A percentile compares a stretch with the other conserved stretches of the same genome.
These are phyloP conservation scores for Halenospora varia DNA, from an alignment of 495 filamentous ascomycete genomes.

Conservation along the genomic window DNA sequence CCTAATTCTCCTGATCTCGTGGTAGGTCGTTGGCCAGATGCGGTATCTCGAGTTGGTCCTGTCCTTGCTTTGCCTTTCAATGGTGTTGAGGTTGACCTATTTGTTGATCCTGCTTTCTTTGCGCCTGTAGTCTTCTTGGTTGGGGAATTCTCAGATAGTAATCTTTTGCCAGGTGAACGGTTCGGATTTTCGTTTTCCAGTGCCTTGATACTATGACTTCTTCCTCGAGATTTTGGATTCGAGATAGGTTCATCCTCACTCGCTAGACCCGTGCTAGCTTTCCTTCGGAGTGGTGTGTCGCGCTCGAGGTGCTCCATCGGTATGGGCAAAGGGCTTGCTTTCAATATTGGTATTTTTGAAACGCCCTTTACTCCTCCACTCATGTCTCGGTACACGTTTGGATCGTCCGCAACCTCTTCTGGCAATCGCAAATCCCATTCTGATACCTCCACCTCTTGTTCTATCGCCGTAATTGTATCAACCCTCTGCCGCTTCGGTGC, in stretches of 20 bases:
- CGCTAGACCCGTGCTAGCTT: constrained; percentile 52
- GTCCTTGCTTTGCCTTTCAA: constrained; percentile 62
- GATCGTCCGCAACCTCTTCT: constrained; percentile 74
- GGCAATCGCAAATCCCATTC: constrained; percentile 71
- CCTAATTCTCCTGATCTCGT: constrained; percentile 47
- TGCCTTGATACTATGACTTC: constrained; percentile 62
- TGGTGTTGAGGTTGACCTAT: constrained; percentile 34
- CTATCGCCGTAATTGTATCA: constrained; percentile 41
- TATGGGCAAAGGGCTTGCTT: constrained; percentile 71
- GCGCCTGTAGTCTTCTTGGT: constrained; percentile 33
- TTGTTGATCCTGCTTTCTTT: constrained; percentile 36
- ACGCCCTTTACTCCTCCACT: constrained; percentile 33
- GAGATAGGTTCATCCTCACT: constrained; percentile 54
- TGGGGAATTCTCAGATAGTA: constrained; percentile 39
- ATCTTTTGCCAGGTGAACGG: constrained; percentile 40
- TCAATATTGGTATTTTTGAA: constrained; percentile 83
- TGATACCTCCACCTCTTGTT: constrained; percentile 34
- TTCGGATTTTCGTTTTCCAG: constrained; percentile 48
- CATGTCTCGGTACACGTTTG: constrained; percentile 37
- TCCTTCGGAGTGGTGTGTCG: constrained; percentile 63
- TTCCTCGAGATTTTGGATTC: constrained; percentile 58
- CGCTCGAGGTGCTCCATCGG: constrained; percentile 66
- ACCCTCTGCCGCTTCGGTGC: constrained; percentile 39
- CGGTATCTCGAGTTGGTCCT: constrained; percentile 31
- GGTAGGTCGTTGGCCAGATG: constrained; percentile 37